These are phyloP conservation scores for Coniochaeta ligniaria DNA, from an alignment of 2,329 filamentous ascomycete species.

Conservation along the genomic window DNA sequence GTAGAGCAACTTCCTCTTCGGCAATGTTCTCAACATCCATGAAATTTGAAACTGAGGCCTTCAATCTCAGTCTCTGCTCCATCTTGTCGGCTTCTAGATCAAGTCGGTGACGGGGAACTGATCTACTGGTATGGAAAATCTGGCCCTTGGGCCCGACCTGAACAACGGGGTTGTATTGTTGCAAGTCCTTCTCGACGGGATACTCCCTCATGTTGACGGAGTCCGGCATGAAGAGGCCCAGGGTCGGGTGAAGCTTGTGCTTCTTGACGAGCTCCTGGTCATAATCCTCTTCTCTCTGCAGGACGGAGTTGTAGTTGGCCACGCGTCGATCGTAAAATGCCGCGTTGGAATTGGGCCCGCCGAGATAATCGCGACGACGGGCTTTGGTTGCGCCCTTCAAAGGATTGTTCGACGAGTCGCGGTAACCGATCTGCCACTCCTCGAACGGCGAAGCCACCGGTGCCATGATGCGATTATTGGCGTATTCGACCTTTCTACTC, in stretches of 20 bases:
- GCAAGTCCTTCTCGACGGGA: slow-evolving; percentile 27
- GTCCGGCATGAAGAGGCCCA: slow-evolving; percentile 42
- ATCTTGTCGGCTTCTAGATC: slow-evolving; percentile 10
- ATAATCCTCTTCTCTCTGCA: slow-evolving; percentile 39
- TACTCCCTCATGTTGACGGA: slow-evolving; percentile 38
- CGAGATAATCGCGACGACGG: slow-evolving; percentile 45
- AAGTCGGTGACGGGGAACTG: slow-evolving; percentile 14
- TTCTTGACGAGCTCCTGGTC: slow-evolving; percentile 42
- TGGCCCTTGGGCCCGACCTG: slow-evolving; percentile 40
- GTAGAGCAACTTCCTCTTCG: slow-evolving; percentile 13
- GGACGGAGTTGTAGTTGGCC: slow-evolving; percentile 44
- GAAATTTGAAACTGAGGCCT: slow-evolving; percentile 12
- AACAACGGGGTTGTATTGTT: slow-evolving; percentile 38
- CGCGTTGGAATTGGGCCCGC: slow-evolving; percentile 44
- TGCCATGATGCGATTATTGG: slow-evolving; percentile 47
- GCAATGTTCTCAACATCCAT: slow-evolving; percentile 14
- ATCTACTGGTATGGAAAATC: slow-evolving; percentile 40
- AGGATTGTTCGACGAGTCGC: slow-evolving; percentile 50
- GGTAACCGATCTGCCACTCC: slow-evolving; percentile 50
- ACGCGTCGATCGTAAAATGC: slow-evolving; percentile 48
- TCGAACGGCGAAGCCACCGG: slow-evolving; percentile 41
- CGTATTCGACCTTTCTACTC: slow-evolving; percentile 26
- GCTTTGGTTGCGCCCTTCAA: slow-evolving; percentile 44
- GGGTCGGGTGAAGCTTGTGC: slow-evolving; percentile 43
- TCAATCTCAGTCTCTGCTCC: slow-evolving; percentile 13